phyloP scores from a whole-genome alignment of 768 basidiomycete species.

The Pleurotus salmoneostramineus region DNA sequence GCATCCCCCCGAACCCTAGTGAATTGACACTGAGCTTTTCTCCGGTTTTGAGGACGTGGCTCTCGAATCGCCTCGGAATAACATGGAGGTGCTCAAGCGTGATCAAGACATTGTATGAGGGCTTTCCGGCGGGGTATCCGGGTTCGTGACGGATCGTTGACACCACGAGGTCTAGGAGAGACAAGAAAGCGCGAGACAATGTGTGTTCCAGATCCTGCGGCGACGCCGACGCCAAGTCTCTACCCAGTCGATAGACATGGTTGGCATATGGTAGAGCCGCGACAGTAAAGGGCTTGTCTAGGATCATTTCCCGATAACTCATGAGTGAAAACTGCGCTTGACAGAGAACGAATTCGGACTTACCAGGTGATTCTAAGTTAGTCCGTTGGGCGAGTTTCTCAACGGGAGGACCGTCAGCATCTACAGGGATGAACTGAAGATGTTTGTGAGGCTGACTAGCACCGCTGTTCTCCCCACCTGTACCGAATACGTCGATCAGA shows the following conservation, averaged over 20 bases:
- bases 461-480: conserved; percentile 76
- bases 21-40: conserved; percentile 73
- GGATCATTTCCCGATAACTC: neutral
- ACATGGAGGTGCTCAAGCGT: conserved; percentile 83
- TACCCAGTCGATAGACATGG: conserved; percentile 64
- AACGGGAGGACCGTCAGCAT: conserved; percentile 66
- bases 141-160: conserved; percentile 68
- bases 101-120: conserved; percentile 81
- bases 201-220: conserved; percentile 43
- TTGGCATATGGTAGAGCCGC: conserved; percentile 74
- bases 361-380: conserved; percentile 58
- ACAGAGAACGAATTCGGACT: conserved; percentile 7
- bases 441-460: conserved; percentile 93
- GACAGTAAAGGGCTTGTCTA: conserved; percentile 75
- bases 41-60: conserved; percentile 50
- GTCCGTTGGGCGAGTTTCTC: conserved; percentile 62
- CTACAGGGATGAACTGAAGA: conserved; percentile 75
- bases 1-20: conserved; percentile 85
- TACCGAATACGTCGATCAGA: neutral
- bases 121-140: conserved; percentile 56
- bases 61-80: conserved; percentile 72
- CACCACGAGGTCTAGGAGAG: conserved; percentile 73
- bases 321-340: neutral
- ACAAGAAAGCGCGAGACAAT: conserved; percentile 61
- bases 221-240: conserved; percentile 29